Base-by-base conservation (phyloP, 306 rosid species). In the Prinsepia uniflora region DNA sequence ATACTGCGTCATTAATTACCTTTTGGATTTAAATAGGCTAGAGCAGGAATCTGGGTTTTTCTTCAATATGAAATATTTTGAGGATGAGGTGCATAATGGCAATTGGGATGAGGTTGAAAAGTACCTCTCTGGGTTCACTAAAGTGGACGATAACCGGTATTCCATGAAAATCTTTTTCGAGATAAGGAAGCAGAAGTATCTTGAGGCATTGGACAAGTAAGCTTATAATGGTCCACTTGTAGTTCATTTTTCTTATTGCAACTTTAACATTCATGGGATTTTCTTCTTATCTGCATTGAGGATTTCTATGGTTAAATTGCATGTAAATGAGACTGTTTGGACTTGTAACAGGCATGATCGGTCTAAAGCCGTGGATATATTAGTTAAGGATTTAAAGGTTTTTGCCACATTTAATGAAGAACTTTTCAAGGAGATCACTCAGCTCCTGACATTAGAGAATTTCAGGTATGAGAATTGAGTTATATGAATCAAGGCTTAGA, bases 1-100 rank as follows among this genome's bases (percentile, higher is more conserved):
- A 41, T 78, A 43, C 63, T 67, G 67, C 67, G 40, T 62, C 80
- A 76, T 84, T 81, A 53, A 68, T 76, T 73, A 79, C 65, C 61
- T 75, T 55, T 20, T 49, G 62, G 53, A 41, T 46, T 5, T 54
- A 20, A 77, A 85, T 20, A 93, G 99, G 85, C 91, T 94, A 8
- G 97, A 94, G 75, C 99, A 94, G 85, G 99, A 94, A 68, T 94
- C 98, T 67, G 98, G 98, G 61, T 90, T 94, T 89, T 94, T 87
- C 92, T 94, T 94, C 55, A 94, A 94, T 79, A 91, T 90, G 96
- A 94, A 90, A 56, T 94, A 94, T 82, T 94, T 94, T 80, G 98
- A 94, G 81, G 98, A 94, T 72, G 98, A 94, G 85, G 98, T 94
- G 75, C 98, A 94, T 54, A 86, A 78, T 82, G 98, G 98, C 64